Percentiles rank a stretch among this genome's conserved stretches.
phyloP scores from a whole-genome alignment of 2,329 filamentous ascomycete species.

The Fusarium oxysporum region DNA sequence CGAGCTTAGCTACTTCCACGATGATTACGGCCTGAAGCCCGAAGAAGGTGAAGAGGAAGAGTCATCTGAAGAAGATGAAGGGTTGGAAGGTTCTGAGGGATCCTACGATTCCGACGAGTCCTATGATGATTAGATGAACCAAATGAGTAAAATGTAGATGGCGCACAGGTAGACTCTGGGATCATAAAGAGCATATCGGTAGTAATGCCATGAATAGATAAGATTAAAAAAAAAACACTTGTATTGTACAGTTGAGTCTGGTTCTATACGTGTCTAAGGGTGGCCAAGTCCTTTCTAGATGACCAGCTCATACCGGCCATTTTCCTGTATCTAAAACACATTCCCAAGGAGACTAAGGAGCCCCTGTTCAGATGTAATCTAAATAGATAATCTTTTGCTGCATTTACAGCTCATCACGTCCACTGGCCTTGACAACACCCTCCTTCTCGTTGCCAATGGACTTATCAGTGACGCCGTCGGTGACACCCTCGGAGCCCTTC shows the following conservation, averaged over 20 bases:
- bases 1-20: constrained; percentile 82
- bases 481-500: constrained; percentile 70
- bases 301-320: constrained; percentile 9
- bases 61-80: constrained; percentile 60
- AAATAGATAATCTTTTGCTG: background rate
- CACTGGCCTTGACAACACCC: constrained; percentile 74
- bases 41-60: constrained; percentile 69
- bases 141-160: background rate
- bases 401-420: constrained; percentile 76
- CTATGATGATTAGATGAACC: constrained; percentile 39
- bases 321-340: constrained; percentile 10
- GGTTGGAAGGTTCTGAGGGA: constrained; percentile 47
- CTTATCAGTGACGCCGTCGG: constrained; percentile 52
- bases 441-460: constrained; percentile 51
- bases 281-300: constrained; percentile 19
- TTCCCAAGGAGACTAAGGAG: background rate
- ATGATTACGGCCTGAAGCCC: constrained; percentile 85
- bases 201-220: constrained; percentile 37
- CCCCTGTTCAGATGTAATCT: constrained; percentile 4
- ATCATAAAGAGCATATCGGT: constrained; percentile 27
- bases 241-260: constrained; percentile 38
- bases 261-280: constrained; percentile 27
- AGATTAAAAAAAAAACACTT: constrained; percentile 26
- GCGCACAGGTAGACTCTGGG: constrained; percentile 26
- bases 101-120: constrained; percentile 48